Evolutionary conservation across 2,329 filamentous ascomycete species (phyloP), one percentile per base, ranked within the genome.

Genomic region (Phaeosphaeriaceae sp.): DNA sequence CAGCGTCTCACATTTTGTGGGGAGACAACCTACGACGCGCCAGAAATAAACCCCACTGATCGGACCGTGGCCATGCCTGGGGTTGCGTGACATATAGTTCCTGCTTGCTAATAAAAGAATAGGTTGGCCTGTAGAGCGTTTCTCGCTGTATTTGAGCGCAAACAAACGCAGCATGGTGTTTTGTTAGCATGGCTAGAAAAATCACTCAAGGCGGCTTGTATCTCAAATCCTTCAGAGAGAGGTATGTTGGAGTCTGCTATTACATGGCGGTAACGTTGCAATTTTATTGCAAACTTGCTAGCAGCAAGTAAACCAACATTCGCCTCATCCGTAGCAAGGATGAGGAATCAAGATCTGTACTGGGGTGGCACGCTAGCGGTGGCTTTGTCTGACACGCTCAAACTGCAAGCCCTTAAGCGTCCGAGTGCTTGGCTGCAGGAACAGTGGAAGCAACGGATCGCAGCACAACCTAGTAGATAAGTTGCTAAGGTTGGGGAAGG

Each of bases 111-210:
- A 60, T 55, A 50, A 43, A 53, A 40, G 51, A 54, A 59, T 54
- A 89, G 87, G 78, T 76, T 93, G 50, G 87, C 86, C 0, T 84
- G 86, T 42, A 78, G 79, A 21, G 90, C 91, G 4, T 96, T 96
- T 63, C 71, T 77, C 37, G 76, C 79, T 42, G 86, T 94, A 21
- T 78, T 97, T 61, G 70, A 73, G 39, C 81, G 79, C 60, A 90
- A 88, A 70, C 92, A 96, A 78, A 87, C 87, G 28, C 82, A 79
- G 46, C 90, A 91, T 71, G 66, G 65, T 4, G 74, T 74, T 23
- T 80, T 92, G 12, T 72, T 97, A 48, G 70, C 68, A 26, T 96
- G 90, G 90, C 73, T 96, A 51, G 77, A 64, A 40, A 50, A 37
- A 42, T 68, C 72, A 52, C 56, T 76, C 53, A 56, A 56, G 48